A percentile compares a stretch with the other conserved stretches of the same genome.
phyloP scores from a whole-genome alignment of 345 rosid species.

The Turnera subulata region DNA sequence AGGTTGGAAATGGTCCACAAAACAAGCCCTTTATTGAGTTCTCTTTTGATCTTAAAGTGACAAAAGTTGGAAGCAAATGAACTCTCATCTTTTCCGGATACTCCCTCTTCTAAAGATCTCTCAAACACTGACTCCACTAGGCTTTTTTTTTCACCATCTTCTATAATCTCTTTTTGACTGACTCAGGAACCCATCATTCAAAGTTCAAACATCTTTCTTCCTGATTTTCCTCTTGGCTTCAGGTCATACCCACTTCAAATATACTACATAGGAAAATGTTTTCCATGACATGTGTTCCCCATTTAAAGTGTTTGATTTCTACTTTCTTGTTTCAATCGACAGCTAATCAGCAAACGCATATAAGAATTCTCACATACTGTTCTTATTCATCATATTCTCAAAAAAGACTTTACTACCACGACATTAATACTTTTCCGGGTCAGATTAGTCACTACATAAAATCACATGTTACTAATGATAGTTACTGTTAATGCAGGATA shows the following conservation, averaged over 20 bases:
- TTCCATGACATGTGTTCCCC: neutral
- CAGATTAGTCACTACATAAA: no score
- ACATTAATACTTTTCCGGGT: no score
- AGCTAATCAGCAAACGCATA: no score
- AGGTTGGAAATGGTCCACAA: constrained; percentile 31
- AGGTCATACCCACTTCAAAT: constrained; percentile 3
- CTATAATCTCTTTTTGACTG: constrained; percentile 50
- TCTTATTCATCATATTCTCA: no score
- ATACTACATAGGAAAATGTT: neutral
- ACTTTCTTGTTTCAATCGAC: neutral
- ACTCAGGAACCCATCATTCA: constrained; percentile 24
- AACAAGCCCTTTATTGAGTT: constrained; percentile 29
- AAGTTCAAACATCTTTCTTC: constrained; percentile 25
- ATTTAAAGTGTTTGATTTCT: constrained; percentile 12
- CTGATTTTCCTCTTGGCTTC: constrained; percentile 8
- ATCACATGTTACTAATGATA: neutral
- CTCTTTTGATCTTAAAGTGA: constrained; percentile 18
- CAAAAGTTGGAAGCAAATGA: constrained; percentile 15
- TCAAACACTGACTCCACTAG: constrained; percentile 18
- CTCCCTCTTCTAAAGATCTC: constrained; percentile 29
- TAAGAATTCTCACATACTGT: no score
- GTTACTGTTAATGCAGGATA: constrained; percentile 26
- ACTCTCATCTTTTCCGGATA: neutral
- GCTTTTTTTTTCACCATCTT: constrained; percentile 30
- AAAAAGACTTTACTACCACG: no score